phyloP scores from a whole-genome alignment of 1,284 basidiomycete species.

The Rhodotorula sp. region DNA sequence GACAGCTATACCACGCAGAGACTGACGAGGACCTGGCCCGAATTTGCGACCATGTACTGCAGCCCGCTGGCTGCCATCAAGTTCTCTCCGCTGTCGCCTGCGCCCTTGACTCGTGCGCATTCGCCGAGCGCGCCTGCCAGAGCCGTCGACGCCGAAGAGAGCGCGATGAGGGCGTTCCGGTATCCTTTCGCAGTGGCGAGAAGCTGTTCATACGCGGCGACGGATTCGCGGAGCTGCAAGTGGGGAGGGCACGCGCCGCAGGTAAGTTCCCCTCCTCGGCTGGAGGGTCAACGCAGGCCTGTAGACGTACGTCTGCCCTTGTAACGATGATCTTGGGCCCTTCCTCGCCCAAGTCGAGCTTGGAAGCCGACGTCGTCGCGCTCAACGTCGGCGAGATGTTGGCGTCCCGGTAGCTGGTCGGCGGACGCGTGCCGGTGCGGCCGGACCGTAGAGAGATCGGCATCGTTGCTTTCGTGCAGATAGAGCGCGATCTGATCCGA shows the following conservation, averaged over 20 bases:
- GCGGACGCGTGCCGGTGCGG: background rate
- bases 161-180: conserved; percentile 38
- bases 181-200: conserved; percentile 40
- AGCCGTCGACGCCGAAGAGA: conserved; percentile 33
- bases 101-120: conserved; percentile 44
- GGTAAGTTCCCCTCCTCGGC: too few relatives aligned
- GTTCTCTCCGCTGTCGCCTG: conserved; percentile 39
- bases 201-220: conserved; percentile 37
- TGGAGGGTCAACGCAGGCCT: too few relatives aligned
- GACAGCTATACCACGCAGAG: background rate
- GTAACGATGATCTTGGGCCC: conserved; percentile 26
- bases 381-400: conserved; percentile 20
- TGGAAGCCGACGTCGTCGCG: conserved; percentile 17
- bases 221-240: conserved; percentile 36
- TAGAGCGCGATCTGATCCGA: background rate
- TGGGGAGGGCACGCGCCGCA: too few relatives aligned
- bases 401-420: conserved; percentile 3
- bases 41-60: conserved; percentile 43
- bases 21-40: conserved; percentile 40
- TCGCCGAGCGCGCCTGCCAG: conserved; percentile 39
- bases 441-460: conserved; percentile 11
- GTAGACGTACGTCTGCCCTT: conserved; percentile 30
- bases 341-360: conserved; percentile 25
- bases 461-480: conserved; percentile 5
- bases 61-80: conserved; percentile 42